These are phyloP conservation scores for Carex pumila DNA, from an alignment of 176 grass and related monocot species.

Conservation along the genomic window DNA sequence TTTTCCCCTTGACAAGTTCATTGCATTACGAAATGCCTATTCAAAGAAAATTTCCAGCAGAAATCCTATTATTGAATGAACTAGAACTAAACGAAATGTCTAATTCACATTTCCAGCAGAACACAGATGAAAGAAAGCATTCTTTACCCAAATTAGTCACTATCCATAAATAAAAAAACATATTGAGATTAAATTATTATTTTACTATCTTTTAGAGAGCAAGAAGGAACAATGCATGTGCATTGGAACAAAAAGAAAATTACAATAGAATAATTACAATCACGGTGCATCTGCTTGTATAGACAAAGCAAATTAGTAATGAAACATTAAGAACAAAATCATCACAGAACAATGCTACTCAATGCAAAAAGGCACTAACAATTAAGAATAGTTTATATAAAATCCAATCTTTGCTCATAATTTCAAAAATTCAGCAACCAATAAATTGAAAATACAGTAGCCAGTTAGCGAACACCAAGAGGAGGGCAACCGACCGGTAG, in stretches of 20 bases:
- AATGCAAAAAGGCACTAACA: neutral
- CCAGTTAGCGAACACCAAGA: slow-evolving; percentile 37
- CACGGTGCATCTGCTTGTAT: neutral
- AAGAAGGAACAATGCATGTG: neutral
- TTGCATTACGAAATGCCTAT: neutral
- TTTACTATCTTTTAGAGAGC: neutral
- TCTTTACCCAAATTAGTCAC: neutral
- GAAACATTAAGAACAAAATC: neutral
- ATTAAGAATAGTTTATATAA: neutral
- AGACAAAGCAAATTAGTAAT: neutral
- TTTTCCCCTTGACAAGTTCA: neutral
- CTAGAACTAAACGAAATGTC: neutral
- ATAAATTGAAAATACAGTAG: neutral
- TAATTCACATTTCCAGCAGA: neutral
- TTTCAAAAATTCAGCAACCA: neutral
- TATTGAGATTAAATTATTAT: neutral
- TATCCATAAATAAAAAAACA: neutral
- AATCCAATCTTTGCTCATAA: neutral
- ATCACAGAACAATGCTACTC: neutral
- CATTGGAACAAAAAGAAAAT: neutral
- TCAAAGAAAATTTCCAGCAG: too few species aligned
- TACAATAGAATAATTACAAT: neutral
- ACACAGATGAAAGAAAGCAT: neutral
- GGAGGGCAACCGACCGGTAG: slow-evolving; percentile 60
- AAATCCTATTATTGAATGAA: too few species aligned